Evolutionary conservation across 2,329 filamentous ascomycete species (phyloP).

Genomic region (Fusarium anthophilum): DNA sequence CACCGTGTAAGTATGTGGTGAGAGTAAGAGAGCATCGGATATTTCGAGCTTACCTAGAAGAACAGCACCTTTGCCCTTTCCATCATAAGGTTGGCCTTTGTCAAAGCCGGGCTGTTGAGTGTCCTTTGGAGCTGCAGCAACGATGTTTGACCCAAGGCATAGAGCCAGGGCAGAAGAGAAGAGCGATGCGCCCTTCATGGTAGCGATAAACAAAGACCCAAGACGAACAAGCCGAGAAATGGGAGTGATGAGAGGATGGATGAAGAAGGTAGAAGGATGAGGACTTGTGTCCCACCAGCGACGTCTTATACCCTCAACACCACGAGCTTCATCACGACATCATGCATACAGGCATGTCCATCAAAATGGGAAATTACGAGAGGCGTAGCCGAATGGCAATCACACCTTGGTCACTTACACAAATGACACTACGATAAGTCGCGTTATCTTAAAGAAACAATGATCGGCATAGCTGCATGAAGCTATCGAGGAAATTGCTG

Average conservation of each 20-base stretch:
- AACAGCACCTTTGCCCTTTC: slow-evolving; percentile 65
- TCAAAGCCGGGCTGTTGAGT: slow-evolving; percentile 24
- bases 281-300: background rate
- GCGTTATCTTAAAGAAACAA: slow-evolving; percentile 7
- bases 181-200: slow-evolving; percentile 20
- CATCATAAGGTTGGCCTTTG: slow-evolving; percentile 65
- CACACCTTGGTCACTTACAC: background rate
- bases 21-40: rapidly evolving
- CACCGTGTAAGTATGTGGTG: background rate
- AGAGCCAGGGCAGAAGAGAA: slow-evolving; percentile 25
- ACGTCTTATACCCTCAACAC: slow-evolving; percentile 10
- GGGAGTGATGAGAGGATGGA: background rate
- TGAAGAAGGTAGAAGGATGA: background rate
- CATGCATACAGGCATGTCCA: background rate
- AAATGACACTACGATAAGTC: background rate
- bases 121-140: slow-evolving; percentile 23
- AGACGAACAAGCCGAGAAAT: rapidly evolving
- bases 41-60: slow-evolving; percentile 57
- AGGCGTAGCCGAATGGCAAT: background rate
- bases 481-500: background rate
- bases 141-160: slow-evolving; percentile 7
- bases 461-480: slow-evolving; percentile 20
- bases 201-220: rapidly evolving
- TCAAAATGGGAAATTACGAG: background rate
- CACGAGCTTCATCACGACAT: background rate